Evolutionary conservation across 441 rosid species (phyloP).

Genomic region (Hura crepitans): DNA sequence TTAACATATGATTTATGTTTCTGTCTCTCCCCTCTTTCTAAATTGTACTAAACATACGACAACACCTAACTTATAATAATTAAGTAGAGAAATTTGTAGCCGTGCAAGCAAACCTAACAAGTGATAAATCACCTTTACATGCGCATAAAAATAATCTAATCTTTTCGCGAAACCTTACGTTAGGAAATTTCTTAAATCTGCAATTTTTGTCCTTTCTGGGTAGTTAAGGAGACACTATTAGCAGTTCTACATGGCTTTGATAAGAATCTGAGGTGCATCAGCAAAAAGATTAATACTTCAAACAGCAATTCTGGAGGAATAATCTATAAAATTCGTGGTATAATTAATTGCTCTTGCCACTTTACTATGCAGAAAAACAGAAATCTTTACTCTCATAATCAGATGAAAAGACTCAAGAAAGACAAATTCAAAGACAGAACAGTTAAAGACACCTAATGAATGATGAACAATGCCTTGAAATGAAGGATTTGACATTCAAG

Average conservation of each 20-base stretch:
- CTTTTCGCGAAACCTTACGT: neutral
- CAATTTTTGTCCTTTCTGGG: no score
- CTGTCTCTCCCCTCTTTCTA: no score
- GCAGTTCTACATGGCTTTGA: no score
- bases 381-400: conserved; percentile 5
- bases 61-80: no score
- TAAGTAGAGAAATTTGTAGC: no score
- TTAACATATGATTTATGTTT: no score
- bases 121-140: no score
- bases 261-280: no score
- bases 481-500: conserved; percentile 6
- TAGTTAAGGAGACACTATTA: no score
- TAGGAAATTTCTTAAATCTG: neutral
- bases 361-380: neutral
- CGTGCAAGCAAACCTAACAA: no score
- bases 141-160: neutral
- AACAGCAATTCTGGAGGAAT: neutral
- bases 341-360: neutral
- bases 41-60: no score
- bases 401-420: neutral
- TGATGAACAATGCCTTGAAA: conserved; percentile 14
- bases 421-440: neutral
- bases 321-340: neutral
- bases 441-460: conserved; percentile 6
- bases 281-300: neutral